Conservation (phyloP, 1,284 basidiomycete genomes). For the Papiliotrema fonsecae region DNA sequence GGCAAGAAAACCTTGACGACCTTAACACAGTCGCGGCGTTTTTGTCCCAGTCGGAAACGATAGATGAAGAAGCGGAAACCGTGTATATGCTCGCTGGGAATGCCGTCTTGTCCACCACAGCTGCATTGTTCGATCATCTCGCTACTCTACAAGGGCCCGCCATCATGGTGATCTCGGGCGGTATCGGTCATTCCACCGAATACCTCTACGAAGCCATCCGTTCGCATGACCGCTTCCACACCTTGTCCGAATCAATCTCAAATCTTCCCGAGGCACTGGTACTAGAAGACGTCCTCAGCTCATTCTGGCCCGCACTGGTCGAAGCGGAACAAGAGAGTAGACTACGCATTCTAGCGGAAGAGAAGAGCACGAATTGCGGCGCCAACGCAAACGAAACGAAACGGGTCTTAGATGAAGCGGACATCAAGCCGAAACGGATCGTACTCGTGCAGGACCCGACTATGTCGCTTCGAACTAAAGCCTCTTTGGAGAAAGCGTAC, state of each 20-base stretch:
- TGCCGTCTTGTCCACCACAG: not conserved
- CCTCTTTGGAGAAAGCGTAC: slow-evolving; percentile 8
- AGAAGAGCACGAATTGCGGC: slow-evolving; percentile 14
- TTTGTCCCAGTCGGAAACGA: no score
- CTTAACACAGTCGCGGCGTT: no score
- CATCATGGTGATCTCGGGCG: slow-evolving; percentile 9
- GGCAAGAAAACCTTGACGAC: no score
- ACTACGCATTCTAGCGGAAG: slow-evolving; percentile 7
- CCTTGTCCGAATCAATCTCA: no score
- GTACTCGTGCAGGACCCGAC: slow-evolving; percentile 14
- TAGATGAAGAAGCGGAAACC: no score
- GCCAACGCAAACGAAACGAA: slow-evolving; percentile 6
- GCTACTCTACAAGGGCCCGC: not conserved
- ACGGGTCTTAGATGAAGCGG: slow-evolving; percentile 1
- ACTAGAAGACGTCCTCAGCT: not conserved
- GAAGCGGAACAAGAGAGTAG: not conserved
- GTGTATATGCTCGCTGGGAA: not conserved
- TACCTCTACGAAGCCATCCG: slow-evolving; percentile 8
- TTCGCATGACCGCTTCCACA: slow-evolving; percentile 3
- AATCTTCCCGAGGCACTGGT: slow-evolving; percentile 7
- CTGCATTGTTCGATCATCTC: not conserved
- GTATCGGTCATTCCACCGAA: slow-evolving; percentile 12
- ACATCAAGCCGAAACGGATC: slow-evolving; percentile 3
- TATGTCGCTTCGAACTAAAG: slow-evolving; percentile 9
- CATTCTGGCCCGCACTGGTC: slow-evolving; percentile 4